These are phyloP conservation scores for Metschnikowia lachancei DNA, from an alignment of 805 yeast species.

Conservation along the genomic window DNA sequence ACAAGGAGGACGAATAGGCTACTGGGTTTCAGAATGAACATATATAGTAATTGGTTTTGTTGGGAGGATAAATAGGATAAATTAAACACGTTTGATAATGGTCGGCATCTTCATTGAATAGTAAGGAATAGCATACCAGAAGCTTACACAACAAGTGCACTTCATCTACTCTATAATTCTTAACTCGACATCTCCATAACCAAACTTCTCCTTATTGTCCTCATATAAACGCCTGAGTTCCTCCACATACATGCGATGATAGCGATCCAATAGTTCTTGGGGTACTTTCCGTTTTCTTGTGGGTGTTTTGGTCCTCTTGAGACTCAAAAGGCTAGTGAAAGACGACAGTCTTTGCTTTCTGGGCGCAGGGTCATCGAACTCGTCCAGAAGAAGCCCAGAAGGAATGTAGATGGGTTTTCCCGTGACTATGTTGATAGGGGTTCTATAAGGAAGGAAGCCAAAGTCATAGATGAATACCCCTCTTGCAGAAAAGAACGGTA, in stretches of 20 bases:
- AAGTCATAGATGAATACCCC: constrained; percentile 91
- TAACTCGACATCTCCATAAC: constrained; percentile 48
- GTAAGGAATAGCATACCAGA: too few relatives aligned
- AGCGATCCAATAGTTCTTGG: constrained; percentile 53
- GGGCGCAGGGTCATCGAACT: constrained; percentile 28
- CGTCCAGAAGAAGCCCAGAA: constrained; percentile 31
- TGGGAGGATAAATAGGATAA: constrained; percentile 4
- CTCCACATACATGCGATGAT: constrained; percentile 67
- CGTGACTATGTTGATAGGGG: constrained; percentile 71
- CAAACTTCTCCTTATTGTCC: constrained; percentile 57
- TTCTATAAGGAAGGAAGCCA: constrained; percentile 84
- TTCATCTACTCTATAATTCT: constrained; percentile 45
- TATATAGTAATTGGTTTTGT: constrained; percentile 1
- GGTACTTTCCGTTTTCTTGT: constrained; percentile 32
- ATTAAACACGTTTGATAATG: neutral
- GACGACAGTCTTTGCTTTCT: constrained; percentile 21
- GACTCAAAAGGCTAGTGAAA: constrained; percentile 30
- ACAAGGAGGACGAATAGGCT: constrained; percentile 14
- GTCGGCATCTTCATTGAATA: too few relatives aligned
- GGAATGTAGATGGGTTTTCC: constrained; percentile 69
- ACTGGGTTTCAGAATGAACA: neutral
- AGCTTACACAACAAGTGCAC: too few relatives aligned
- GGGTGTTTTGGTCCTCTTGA: constrained; percentile 18
- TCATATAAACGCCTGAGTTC: constrained; percentile 63
- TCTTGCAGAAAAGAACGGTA: constrained; percentile 89